phyloP scores from a whole-genome alignment of 768 basidiomycete species.

The Ramaria sp. region DNA sequence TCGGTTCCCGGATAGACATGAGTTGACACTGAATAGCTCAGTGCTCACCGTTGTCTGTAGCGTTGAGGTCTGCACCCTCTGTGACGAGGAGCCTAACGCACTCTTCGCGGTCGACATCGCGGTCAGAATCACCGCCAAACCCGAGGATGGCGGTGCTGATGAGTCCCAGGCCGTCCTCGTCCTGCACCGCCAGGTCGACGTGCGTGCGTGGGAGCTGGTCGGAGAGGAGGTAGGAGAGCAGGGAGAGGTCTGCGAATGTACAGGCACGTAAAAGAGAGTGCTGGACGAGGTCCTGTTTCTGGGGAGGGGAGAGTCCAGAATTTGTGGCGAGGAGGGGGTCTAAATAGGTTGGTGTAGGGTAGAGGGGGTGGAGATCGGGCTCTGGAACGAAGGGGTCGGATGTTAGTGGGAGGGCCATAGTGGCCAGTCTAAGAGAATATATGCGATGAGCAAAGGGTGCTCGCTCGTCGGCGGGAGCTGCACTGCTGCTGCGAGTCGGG shows the following conservation, averaged over 20 bases:
- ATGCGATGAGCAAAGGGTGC: not conserved
- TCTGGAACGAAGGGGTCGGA: slow-evolving; percentile 53
- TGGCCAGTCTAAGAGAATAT: not conserved
- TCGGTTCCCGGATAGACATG: no score
- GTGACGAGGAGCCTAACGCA: slow-evolving; percentile 70
- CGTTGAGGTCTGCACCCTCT: slow-evolving; percentile 59
- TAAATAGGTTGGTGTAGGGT: slow-evolving; percentile 58
- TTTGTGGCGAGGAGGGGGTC: slow-evolving; percentile 50
- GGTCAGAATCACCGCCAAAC: slow-evolving; percentile 71
- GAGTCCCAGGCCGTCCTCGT: slow-evolving; percentile 80
- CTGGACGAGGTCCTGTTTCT: slow-evolving; percentile 58
- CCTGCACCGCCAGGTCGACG: slow-evolving; percentile 58
- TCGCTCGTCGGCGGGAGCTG: not conserved
- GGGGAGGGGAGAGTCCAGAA: slow-evolving; percentile 55
- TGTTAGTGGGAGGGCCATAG: slow-evolving; percentile 17
- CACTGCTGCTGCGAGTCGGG: not conserved
- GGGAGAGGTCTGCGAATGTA: slow-evolving; percentile 61
- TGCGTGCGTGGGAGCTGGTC: slow-evolving; percentile 55
- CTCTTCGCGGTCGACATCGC: slow-evolving; percentile 85
- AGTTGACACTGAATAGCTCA: no score
- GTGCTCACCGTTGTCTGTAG: slow-evolving; percentile 52
- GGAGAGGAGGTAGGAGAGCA: slow-evolving; percentile 61
- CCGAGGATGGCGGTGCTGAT: slow-evolving; percentile 72
- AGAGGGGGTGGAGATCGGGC: slow-evolving; percentile 71
- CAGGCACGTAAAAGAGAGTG: slow-evolving; percentile 71